Evolutionary conservation across 2,329 filamentous ascomycete genomes (phyloP).

Genomic region (Alternaria postmessia): DNA sequence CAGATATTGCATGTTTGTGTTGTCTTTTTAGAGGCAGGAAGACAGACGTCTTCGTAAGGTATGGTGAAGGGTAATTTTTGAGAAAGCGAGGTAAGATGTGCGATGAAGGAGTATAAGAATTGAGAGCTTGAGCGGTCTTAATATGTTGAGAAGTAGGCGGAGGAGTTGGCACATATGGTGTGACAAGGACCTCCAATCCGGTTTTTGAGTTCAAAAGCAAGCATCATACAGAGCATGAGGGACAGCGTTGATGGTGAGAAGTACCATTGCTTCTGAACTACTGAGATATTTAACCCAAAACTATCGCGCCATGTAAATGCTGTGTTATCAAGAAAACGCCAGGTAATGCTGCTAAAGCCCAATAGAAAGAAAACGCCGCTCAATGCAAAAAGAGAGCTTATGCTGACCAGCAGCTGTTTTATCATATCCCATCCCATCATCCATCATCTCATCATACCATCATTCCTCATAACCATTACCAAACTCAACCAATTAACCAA

Average conservation of each 20-base stretch:
- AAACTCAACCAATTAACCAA: slow-evolving; percentile 16
- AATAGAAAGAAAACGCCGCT: slow-evolving; percentile 1
- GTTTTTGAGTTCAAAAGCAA: too few species aligned
- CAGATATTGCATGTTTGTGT: too few species aligned
- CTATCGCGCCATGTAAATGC: slow-evolving; percentile 18
- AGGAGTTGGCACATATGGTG: background rate
- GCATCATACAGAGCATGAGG: background rate
- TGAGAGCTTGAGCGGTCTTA: background rate
- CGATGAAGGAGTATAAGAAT: background rate
- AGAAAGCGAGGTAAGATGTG: background rate
- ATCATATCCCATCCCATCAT: background rate
- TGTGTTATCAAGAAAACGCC: slow-evolving; percentile 6
- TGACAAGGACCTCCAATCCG: background rate
- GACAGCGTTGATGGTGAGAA: background rate
- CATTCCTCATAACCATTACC: background rate
- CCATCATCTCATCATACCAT: background rate
- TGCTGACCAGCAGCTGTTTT: slow-evolving; percentile 12
- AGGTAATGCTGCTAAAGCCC: slow-evolving; percentile 8
- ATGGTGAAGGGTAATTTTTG: background rate
- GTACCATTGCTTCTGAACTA: slow-evolving; percentile 10
- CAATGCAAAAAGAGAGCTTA: slow-evolving; percentile 11
- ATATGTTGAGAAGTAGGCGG: background rate
- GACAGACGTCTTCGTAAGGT: background rate
- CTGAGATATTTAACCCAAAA: background rate
- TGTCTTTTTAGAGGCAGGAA: background rate